Evolutionary conservation across 345 rosid genomes (phyloP).

Genomic region (Eucalyptus curtisii): DNA sequence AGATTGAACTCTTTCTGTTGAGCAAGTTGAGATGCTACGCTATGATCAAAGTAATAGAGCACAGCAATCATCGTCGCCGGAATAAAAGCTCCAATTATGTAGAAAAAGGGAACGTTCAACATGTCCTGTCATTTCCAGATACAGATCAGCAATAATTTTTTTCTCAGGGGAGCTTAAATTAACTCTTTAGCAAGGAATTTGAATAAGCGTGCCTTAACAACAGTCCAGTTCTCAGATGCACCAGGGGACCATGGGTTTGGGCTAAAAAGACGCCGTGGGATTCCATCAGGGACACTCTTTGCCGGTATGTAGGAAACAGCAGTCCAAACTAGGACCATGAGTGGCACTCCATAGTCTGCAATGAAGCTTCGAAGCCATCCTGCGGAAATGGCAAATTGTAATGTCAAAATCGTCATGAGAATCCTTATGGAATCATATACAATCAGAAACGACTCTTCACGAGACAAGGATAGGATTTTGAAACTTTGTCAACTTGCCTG

Average conservation of each 20-base stretch:
- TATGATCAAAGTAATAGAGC: constrained; percentile 90
- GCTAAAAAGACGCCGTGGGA: constrained; percentile 87
- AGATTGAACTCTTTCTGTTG: constrained; percentile 92
- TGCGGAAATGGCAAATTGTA: not conserved
- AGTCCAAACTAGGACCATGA: constrained; percentile 92
- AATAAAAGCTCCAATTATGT: constrained; percentile 86
- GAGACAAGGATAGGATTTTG: not conserved
- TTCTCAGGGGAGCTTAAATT: not conserved
- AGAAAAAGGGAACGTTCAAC: constrained; percentile 63
- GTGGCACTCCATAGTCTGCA: constrained; percentile 95
- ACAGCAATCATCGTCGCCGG: constrained; percentile 99
- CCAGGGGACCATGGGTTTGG: constrained; percentile 98
- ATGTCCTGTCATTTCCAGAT: constrained; percentile 42
- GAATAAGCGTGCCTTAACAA: constrained; percentile 36
- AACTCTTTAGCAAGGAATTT: not conserved
- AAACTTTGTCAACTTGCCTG: constrained; percentile 32
- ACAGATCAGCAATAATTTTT: not conserved
- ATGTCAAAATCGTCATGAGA: not conserved
- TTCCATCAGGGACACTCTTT: constrained; percentile 70
- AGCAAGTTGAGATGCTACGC: constrained; percentile 96
- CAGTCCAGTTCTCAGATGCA: constrained; percentile 87
- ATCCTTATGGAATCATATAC: not conserved
- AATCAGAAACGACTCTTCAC: not conserved
- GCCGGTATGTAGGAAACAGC: constrained; percentile 77
- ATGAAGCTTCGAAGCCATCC: constrained; percentile 85